Evolutionary conservation across 768 basidiomycete genomes (phyloP).

Genomic region (Kondoa malvinella): DNA sequence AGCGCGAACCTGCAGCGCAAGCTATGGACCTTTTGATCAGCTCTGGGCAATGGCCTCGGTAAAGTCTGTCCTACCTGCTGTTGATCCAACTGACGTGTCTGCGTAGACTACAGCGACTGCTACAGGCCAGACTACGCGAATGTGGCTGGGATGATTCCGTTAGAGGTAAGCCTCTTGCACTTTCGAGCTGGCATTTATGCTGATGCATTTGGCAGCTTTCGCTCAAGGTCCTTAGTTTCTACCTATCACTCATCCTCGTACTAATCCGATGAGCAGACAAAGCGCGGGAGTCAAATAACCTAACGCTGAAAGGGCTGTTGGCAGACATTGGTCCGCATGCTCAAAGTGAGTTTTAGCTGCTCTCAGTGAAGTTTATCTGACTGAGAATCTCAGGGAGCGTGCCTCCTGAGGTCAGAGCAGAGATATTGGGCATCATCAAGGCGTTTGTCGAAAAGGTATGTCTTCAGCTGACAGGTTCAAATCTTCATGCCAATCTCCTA

Average conservation of each 20-base stretch:
- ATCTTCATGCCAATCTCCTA: too few relatives aligned
- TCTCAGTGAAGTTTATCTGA: not conserved
- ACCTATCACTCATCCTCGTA: not conserved
- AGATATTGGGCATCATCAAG: not conserved
- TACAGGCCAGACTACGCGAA: not conserved
- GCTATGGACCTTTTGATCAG: not conserved
- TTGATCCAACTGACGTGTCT: not conserved
- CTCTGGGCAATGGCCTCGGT: not conserved
- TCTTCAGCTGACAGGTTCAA: not conserved
- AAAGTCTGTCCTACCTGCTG: not conserved
- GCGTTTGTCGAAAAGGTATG: not conserved
- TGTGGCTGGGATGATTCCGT: not conserved
- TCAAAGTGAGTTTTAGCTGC: not conserved
- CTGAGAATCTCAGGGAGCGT: not conserved
- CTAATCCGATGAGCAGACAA: not conserved
- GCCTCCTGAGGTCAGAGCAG: not conserved
- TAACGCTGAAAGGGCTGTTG: not conserved
- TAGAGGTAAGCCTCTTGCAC: not conserved
- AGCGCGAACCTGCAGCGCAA: not conserved
- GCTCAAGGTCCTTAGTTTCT: not conserved
- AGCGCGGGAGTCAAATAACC: not conserved
- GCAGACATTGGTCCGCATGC: not conserved
- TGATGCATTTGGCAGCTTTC: not conserved
- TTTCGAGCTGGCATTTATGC: not conserved
- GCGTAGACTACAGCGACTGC: not conserved